Evolutionary conservation across 139 green algal genomes (phyloP), one percentile per base, ranked within the genome.

Genomic region (Pseudopediastrum boryanum): DNA sequence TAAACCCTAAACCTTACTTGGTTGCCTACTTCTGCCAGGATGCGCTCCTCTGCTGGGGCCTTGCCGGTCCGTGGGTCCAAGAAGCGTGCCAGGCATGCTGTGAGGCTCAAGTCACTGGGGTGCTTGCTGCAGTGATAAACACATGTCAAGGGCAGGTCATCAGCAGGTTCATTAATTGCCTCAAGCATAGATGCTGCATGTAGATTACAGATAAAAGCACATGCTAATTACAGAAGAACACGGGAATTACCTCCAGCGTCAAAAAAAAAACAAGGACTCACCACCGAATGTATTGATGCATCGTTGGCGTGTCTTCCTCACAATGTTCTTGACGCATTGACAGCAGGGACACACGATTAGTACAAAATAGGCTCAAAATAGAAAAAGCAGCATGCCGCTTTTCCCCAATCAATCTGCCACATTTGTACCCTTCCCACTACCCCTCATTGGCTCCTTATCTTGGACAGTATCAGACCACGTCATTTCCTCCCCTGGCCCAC

Each of bases 21-120:
- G 71, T 78, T 78, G 35, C 71, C 71, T 33, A 78, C 51, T 33
- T 78, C 71, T 13, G 71, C 71, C 71, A 78, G 71, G 38, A 78
- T 38, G 38, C 71, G 36, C 33, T 67, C 33, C 52, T 54, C 52
- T 39, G 23, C 27, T 58, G 48, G 21, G 48, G 19, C 48, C 48
- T 58, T 1, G 1, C 48, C 21, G 48, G 19, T n/a, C 48, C 0
- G 1, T 58, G 48, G 19, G 48, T 78, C 71, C 48, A 62, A 25
- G 25, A 62, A n/a, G 9, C 52, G 12, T 9, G 29, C 6, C 31
- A 69, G 61, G 61, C 61, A 69, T 9, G 61, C 61, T 2, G 61
- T 0, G n/a, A 42, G 59, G 59, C 27, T 46, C 5, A 68, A 16
- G 29, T 68, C 59, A 0, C 21, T 62, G 52, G 52, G 52, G 52